Evolutionary conservation across 306 rosid genomes (phyloP).

Genomic region (Ziziphus jujuba): DNA sequence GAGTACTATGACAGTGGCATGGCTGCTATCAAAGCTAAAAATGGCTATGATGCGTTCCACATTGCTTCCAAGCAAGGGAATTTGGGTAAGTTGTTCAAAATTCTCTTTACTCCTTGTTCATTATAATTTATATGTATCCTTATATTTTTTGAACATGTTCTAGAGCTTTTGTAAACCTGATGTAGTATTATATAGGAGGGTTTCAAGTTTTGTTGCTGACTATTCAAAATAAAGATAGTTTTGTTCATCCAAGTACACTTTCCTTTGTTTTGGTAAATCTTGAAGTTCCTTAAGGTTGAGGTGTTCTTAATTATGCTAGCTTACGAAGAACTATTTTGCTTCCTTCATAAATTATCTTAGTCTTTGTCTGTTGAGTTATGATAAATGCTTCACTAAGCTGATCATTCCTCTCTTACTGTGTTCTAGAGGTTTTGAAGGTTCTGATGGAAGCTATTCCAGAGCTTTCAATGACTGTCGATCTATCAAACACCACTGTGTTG

Average conservation of each 20-base stretch:
- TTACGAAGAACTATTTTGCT: too few species aligned
- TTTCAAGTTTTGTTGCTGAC: too few species aligned
- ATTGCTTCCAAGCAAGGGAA: slow-evolving; percentile 77
- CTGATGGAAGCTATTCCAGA: slow-evolving; percentile 64
- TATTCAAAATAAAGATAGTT: too few species aligned
- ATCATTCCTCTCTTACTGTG: slow-evolving; percentile 13
- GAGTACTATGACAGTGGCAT: slow-evolving; percentile 44
- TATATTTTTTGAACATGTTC: too few species aligned
- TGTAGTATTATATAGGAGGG: too few species aligned
- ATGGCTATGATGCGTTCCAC: slow-evolving; percentile 74
- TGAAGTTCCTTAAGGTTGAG: neutral
- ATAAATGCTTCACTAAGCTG: neutral
- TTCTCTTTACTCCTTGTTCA: neutral
- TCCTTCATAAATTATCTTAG: too few species aligned
- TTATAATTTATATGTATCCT: too few species aligned
- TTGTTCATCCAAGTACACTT: too few species aligned
- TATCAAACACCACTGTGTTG: slow-evolving; percentile 71
- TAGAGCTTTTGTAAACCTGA: neutral
- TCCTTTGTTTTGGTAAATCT: neutral
- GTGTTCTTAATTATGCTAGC: neutral
- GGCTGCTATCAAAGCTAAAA: slow-evolving; percentile 62
- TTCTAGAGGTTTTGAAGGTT: slow-evolving; percentile 65
- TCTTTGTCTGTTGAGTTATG: neutral
- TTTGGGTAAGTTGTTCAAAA: slow-evolving; percentile 41
- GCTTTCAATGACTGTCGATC: slow-evolving; percentile 73